Conservation (phyloP, 495 filamentous ascomycete species). For the Trichoderma reesei region DNA sequence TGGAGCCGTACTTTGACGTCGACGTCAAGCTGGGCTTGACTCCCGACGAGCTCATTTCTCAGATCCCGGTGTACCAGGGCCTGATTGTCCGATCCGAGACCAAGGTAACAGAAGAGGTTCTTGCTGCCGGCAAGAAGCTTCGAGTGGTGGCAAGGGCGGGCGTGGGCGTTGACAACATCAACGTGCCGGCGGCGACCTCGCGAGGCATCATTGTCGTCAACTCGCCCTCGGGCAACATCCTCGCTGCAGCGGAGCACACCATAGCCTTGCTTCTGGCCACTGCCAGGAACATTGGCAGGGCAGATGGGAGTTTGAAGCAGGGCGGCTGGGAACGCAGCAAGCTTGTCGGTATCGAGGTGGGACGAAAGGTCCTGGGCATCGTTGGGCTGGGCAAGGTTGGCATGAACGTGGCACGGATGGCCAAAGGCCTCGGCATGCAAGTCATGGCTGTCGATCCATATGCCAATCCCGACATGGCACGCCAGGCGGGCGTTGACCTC, state of each 20-base stretch:
- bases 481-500: conserved; percentile 46
- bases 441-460: conserved; percentile 60
- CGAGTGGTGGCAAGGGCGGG: conserved; percentile 67
- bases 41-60: conserved; percentile 42
- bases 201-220: conserved; percentile 64
- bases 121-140: conserved; percentile 48
- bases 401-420: conserved; percentile 58
- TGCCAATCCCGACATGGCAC: conserved; percentile 49
- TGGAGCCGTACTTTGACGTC: conserved; percentile 47
- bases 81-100: conserved; percentile 65
- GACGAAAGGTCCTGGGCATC: conserved; percentile 56
- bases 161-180: conserved; percentile 69
- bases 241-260: conserved; percentile 61
- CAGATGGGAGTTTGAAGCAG: conserved; percentile 45
- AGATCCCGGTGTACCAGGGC: conserved; percentile 55
- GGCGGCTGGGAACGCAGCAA: conserved; percentile 61
- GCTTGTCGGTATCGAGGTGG: conserved; percentile 59
- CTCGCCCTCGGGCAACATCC: conserved; percentile 58
- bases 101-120: conserved; percentile 51
- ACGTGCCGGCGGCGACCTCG: conserved; percentile 54
- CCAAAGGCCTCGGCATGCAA: conserved; percentile 58
- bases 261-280: conserved; percentile 56
- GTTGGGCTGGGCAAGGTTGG: conserved; percentile 67
- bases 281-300: conserved; percentile 54
- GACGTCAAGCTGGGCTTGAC: conserved; percentile 45